These are phyloP conservation scores for Fusarium napiforme DNA, from an alignment of 2,329 filamentous ascomycete species.

Conservation along the genomic window DNA sequence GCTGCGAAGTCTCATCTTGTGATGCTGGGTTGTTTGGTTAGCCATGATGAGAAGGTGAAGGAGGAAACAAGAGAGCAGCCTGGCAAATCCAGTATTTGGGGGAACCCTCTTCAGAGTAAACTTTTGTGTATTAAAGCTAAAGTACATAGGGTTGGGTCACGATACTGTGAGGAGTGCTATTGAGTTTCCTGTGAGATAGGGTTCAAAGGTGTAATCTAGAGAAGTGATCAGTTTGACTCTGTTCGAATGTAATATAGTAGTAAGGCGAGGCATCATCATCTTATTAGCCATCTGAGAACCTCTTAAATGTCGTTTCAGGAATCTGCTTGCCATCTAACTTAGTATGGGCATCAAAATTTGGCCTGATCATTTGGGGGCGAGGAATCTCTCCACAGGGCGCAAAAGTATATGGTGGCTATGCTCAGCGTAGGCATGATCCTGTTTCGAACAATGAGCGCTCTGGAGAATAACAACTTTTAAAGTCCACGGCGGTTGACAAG, in stretches of 20 bases:
- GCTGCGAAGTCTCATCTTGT: not conserved
- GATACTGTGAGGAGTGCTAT: not conserved
- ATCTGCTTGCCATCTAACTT: not conserved
- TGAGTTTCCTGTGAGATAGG: not conserved
- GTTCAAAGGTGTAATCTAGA: not conserved
- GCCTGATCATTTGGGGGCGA: not conserved
- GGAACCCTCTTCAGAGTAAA: not conserved
- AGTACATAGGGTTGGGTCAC: not conserved
- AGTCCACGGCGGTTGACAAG: too few relatives aligned
- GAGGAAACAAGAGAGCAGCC: rapidly evolving
- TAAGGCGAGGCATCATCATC: not conserved
- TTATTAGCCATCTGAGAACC: not conserved
- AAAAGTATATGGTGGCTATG: not conserved
- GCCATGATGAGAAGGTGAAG: not conserved
- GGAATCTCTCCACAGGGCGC: not conserved
- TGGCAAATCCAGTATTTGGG: rapidly evolving
- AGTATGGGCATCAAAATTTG: not conserved
- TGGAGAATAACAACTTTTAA: not conserved
- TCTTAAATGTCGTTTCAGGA: not conserved
- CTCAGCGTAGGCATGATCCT: not conserved
- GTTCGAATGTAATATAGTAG: not conserved
- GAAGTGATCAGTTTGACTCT: not conserved
- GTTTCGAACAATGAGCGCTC: not conserved
- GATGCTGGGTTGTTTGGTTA: not conserved
- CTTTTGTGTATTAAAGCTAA: not conserved